Base-by-base conservation (phyloP, 2,329 filamentous ascomycete genomes). In the Cordyceps tenuipes region DNA sequence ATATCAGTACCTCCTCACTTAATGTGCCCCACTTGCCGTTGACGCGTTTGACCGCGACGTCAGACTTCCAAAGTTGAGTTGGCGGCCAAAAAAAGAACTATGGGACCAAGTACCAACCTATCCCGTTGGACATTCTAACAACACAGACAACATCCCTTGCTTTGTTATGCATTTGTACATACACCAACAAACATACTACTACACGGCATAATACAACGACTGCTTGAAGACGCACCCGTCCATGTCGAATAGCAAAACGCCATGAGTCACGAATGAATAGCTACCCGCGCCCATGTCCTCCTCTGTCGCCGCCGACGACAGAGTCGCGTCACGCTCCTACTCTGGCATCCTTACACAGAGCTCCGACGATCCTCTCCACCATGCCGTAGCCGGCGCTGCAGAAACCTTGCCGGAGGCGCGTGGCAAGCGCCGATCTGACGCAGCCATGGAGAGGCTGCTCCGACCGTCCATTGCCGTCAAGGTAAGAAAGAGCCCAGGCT, bases 391-490 rank as follows among this genome's bases (percentile, higher is more conserved):
- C 69, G 68, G 59, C 64, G 72, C 69, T 70, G 67, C 59, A 57
- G 49, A 61, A 43, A 55, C 63, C 43, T 67, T 67, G 34, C 68
- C 73, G 15, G 68, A 63, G 10, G 62, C 63, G 51, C 68, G 63
- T 57, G 73, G 72, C 65, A 72, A 68, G 61, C 76, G 74, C 63
- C 70, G 72, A 58, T 70, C 71, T 39, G 70, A 70, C 15, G 65
- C 70, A 47, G 71, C 79, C n/a, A 76, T 82, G 70, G 78, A 80
- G 56, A 74, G 81, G 47, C 72, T 85, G 8, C 73, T 85, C 31
- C 79, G 76, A 62, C 71, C 78, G 6, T 70, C 76, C n/a, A 77
- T 84, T 63, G 72, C 78, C 36, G 70, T 84, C 66, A 82, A 79
- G 75, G 82, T 82, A 36, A 17, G 19, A 21, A 21, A 19, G 5